phyloP scores from a whole-genome alignment of 768 basidiomycete genomes.

The Arthromyces matolae region DNA sequence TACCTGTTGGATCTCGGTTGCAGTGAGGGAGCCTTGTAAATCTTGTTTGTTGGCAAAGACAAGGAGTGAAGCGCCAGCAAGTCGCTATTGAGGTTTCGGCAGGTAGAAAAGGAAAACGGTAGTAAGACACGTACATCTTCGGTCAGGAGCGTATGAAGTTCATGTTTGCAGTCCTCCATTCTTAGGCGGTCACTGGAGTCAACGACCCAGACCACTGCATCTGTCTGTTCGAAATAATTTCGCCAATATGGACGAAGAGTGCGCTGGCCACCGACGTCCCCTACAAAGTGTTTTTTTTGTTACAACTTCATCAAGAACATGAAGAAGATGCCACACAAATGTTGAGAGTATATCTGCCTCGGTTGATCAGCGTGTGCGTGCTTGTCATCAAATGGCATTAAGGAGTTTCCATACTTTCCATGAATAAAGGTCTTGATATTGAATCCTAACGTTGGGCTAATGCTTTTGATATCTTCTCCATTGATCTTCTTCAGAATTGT shows the following conservation, averaged over 20 bases:
- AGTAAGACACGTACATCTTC: constrained; percentile 72
- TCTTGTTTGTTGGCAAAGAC: too few relatives aligned
- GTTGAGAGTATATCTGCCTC: constrained; percentile 79
- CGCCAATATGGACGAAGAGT: constrained; percentile 97
- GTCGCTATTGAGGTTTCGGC: constrained; percentile 50
- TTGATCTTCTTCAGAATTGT: constrained; percentile 95
- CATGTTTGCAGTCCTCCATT: constrained; percentile 85
- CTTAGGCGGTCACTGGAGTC: constrained; percentile 91
- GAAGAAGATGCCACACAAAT: constrained; percentile 55
- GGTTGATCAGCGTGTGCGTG: constrained; percentile 2
- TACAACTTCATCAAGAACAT: neutral
- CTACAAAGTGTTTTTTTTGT: constrained; percentile 36
- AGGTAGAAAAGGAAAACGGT: neutral
- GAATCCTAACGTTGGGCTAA: constrained; percentile 95
- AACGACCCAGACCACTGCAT: constrained; percentile 98
- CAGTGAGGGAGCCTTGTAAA: too few relatives aligned
- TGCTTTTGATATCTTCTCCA: constrained; percentile 81
- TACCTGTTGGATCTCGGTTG: too few relatives aligned
- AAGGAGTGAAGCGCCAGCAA: too few relatives aligned
- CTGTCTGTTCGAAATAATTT: constrained; percentile 98
- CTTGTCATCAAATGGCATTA: neutral
- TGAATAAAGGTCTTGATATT: constrained; percentile 97
- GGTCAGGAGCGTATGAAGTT: constrained; percentile 78
- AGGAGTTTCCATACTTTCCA: constrained; percentile 53
- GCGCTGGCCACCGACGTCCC: constrained; percentile 98